Evolutionary conservation across 1,284 basidiomycete genomes (phyloP), one percentile per base, ranked within the genome.

Genomic region (Puccinia horiana): DNA sequence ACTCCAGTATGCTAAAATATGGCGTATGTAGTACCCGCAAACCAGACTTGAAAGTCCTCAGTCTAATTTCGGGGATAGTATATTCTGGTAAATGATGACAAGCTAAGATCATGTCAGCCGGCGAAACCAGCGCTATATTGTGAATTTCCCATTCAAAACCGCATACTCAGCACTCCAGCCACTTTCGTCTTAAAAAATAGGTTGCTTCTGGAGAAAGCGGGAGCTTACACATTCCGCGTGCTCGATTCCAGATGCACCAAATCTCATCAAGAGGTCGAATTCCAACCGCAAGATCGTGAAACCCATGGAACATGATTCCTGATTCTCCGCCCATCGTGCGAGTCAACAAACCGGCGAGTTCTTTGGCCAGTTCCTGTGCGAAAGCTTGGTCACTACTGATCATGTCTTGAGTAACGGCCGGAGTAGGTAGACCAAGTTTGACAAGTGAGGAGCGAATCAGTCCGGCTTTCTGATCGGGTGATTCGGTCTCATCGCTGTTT

Each of bases 221-320:
- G 26, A 1, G 89, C 94, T 86, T 86, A 95, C 95, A 92, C 75
- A 98, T 92, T 74, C 96, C 96, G 82, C 96, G 89, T 1, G 94
- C 95, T 76, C 96, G 92, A 87, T 98, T 98, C 96, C 96, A 99
- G 0, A 93, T 91, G 63, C 95, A 95, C 96, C 96, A 99, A 0
- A 95, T 93, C 87, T 98, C 95, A 86, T 99, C 96, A 26, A 98
- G 88, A 0, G 92, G 93, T 32, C 98, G 90, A 23, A 98, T 90
- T 0, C 94, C 95, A 63, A 85, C 58, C 83, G 78, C 85, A 84
- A 85, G 78, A 29, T 77, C 77, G n/a, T 49, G 44, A 67, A 83
- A 58, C 35, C 47, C 4, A 32, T 73, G 61, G 16, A 23, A 56
- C 20, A 76, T 74, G 29, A 76, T 29, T 65, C 85, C 52, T 83